phyloP scores from a whole-genome alignment of 1,284 basidiomycete species.

The Ceratobasidium papillatum region DNA sequence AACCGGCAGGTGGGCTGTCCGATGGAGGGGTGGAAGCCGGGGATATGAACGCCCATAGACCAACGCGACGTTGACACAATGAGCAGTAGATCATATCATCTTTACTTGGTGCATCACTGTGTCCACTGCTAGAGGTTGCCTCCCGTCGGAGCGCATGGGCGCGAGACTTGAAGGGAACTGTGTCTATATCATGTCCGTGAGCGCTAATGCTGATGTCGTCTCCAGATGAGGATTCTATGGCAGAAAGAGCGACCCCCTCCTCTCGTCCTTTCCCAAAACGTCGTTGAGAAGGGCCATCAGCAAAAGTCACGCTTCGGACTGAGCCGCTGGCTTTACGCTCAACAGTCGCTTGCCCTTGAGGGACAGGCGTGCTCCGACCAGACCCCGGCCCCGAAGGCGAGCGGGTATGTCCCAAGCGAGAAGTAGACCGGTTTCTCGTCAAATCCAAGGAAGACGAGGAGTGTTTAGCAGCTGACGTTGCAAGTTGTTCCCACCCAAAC shows the following conservation, averaged over 20 bases:
- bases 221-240: slow-evolving; percentile 47
- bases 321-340: slow-evolving; percentile 38
- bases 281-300: slow-evolving; percentile 29
- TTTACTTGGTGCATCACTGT: slow-evolving; percentile 34
- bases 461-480: slow-evolving; percentile 24
- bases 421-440: slow-evolving; percentile 25
- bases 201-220: slow-evolving; percentile 39
- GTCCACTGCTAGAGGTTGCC: slow-evolving; percentile 7
- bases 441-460: slow-evolving; percentile 34
- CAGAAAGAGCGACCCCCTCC: slow-evolving; percentile 18
- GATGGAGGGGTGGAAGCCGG: slow-evolving; percentile 47
- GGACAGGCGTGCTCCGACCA: slow-evolving; percentile 31
- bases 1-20: slow-evolving; percentile 46
- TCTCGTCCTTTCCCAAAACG: slow-evolving; percentile 36
- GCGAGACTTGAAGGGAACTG: slow-evolving; percentile 44
- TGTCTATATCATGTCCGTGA: slow-evolving; percentile 14
- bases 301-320: slow-evolving; percentile 36
- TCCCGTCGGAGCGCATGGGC: slow-evolving; percentile 23
- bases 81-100: slow-evolving; percentile 65
- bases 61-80: slow-evolving; percentile 77
- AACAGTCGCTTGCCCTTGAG: slow-evolving; percentile 24
- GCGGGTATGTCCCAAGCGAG: slow-evolving; percentile 31
- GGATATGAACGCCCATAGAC: slow-evolving; percentile 73
- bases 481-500: slow-evolving; percentile 44
- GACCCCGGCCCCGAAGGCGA: slow-evolving; percentile 21